A percentile compares a stretch with the other conserved stretches of the same genome.
These are phyloP conservation scores for Tolypocladium endophyticum DNA, from an alignment of 2,329 filamentous ascomycete species.

Conservation along the genomic window DNA sequence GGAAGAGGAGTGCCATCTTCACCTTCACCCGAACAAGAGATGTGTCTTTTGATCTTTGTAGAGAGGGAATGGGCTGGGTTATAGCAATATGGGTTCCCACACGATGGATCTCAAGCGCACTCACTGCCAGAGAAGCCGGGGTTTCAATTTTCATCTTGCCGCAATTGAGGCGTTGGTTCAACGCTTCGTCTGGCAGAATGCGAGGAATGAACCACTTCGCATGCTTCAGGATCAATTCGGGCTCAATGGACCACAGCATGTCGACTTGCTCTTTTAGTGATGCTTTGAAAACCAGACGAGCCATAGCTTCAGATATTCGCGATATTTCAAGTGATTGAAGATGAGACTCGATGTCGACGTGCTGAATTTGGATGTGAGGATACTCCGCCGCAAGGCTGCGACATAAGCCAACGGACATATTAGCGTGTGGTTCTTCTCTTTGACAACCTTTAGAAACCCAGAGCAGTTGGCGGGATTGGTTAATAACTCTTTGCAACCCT, in stretches of 20 bases:
- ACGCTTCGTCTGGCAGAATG: neutral
- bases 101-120: neutral
- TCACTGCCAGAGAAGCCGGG: neutral
- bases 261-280: neutral
- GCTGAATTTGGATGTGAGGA: slow-evolving; percentile 2
- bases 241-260: neutral
- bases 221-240: neutral
- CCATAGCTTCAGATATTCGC: neutral
- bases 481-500: slow-evolving; percentile 9
- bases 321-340: neutral
- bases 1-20: neutral
- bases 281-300: neutral
- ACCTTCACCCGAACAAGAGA: neutral
- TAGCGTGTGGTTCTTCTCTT: slow-evolving; percentile 8
- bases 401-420: slow-evolving; percentile 6
- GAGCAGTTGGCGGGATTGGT: slow-evolving; percentile 7
- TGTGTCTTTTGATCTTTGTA: neutral
- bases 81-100: neutral
- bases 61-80: neutral
- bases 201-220: neutral
- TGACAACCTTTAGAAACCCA: slow-evolving; percentile 13
- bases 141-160: neutral
- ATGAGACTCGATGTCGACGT: slow-evolving; percentile 1
- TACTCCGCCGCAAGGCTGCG: slow-evolving; percentile 1
- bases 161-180: neutral